Evolutionary conservation across 768 basidiomycete genomes (phyloP), one percentile per base, ranked within the genome.

Genomic region (Kwoniella mangroviensis): DNA sequence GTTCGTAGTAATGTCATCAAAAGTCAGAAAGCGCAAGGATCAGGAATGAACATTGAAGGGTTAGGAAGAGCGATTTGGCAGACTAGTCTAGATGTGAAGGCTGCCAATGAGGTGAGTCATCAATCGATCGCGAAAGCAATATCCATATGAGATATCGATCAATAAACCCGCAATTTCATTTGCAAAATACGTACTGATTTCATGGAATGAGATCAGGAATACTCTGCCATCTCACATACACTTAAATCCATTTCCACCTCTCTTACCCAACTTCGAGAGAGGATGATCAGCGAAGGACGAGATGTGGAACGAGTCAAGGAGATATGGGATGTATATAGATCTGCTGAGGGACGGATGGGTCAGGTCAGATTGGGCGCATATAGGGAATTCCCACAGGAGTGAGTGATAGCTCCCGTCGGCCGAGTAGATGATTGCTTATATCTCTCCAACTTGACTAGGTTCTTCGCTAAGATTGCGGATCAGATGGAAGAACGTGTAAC

Each of bases 61-160:
- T 60, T 80, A 10, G 79, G 79, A 42, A 22, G 72, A 66, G 79
- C 75, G 0, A 79, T 81, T n/a, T 73, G 70, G 71, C 74, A 77
- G 53, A 79, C 77, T 0, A 67, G 72, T 21, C 43, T 62, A 1
- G 77, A 77, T 55, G 68, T 79, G 60, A 77, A 74, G 54, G 69
- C 73, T 12, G 75, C 77, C 4, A 71, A 68, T 15, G 79, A 78
- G 63, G 79, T 75, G 53, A 58, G 75, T 34, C 3, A 1, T 22
- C 55, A 26, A 34, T 0, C 34, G 9, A 34, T 34, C 4, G 6
- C 6, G 6, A 34, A 34, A 34, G 34, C 34, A 7, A 6, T 1
- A 34, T 0, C n/a, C n/a, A 34, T 34, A 34, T 7, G 34, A 34
- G 34, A 34, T 34, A 34, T 34, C 34, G 4, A 7, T 34, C 34